Evolutionary conservation across 2,329 filamentous ascomycete genomes (phyloP).

Genomic region (Penicillium decumbens): DNA sequence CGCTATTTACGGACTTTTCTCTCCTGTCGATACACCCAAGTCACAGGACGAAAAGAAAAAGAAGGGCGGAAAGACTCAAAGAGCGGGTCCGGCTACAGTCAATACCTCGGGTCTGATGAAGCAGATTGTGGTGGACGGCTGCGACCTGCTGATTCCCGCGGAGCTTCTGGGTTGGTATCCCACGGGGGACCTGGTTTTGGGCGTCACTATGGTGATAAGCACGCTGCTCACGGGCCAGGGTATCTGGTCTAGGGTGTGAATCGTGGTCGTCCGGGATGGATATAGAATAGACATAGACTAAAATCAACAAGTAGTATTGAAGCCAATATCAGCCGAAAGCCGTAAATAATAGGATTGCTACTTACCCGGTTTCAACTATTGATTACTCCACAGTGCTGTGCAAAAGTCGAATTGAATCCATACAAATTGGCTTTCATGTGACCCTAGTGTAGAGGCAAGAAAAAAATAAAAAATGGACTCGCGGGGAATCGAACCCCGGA

Average conservation of each 20-base stretch:
- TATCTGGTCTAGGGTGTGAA: conserved; percentile 50
- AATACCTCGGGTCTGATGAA: conserved; percentile 37
- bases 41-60: conserved; percentile 14
- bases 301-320: no score
- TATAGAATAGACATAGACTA: no score
- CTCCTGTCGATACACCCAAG: conserved; percentile 20
- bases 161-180: conserved; percentile 58
- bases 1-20: conserved; percentile 22
- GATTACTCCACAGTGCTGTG: no score
- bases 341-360: no score
- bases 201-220: conserved; percentile 56
- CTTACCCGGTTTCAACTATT: no score
- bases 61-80: conserved; percentile 21
- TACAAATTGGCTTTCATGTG: no score
- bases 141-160: conserved; percentile 62
- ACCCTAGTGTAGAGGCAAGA: no score
- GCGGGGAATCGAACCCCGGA: conserved; percentile 49
- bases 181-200: conserved; percentile 51
- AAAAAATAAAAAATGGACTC: conserved; percentile 37
- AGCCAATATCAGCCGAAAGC: no score
- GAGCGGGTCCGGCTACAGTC: background rate
- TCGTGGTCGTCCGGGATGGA: no score
- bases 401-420: no score
- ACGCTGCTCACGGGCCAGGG: conserved; percentile 58
- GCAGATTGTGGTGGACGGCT: conserved; percentile 52